A percentile compares a stretch with the other conserved stretches of the same genome.
Conservation (phyloP, 306 rosid species). For the Acacia confusa region DNA sequence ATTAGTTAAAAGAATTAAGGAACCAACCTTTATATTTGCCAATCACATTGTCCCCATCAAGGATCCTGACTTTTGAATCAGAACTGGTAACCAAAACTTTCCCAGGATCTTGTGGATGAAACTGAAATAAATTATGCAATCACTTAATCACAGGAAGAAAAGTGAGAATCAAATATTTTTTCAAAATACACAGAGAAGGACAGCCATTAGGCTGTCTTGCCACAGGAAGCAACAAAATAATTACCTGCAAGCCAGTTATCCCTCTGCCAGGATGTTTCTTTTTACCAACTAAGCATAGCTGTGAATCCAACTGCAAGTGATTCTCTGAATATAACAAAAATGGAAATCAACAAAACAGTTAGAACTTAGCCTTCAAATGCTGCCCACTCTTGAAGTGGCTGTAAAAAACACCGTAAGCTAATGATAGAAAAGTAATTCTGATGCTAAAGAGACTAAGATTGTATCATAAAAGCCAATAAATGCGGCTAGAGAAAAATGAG, state of each 20-base stretch:
- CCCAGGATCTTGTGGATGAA: slow-evolving; percentile 52
- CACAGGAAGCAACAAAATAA: neutral
- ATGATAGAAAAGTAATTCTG: neutral
- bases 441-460: neutral
- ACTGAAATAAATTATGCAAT: slow-evolving; percentile 38
- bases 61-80: slow-evolving; percentile 60
- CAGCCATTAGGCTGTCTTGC: neutral
- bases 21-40: slow-evolving; percentile 62
- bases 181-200: neutral
- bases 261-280: slow-evolving; percentile 55
- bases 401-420: neutral
- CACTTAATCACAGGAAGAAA: neutral
- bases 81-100: slow-evolving; percentile 60
- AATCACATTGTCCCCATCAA: slow-evolving; percentile 52
- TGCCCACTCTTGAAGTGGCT: neutral
- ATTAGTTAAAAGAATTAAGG: neutral
- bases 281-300: slow-evolving; percentile 46
- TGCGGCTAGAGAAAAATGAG: slow-evolving; percentile 26
- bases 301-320: slow-evolving; percentile 50
- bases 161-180: too few relatives aligned
- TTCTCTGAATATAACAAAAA: slow-evolving; percentile 46
- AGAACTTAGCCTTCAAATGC: neutral
- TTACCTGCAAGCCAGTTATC: slow-evolving; percentile 72
- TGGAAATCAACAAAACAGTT: slow-evolving; percentile 1
- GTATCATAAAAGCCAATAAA: neutral